phyloP scores from a whole-genome alignment of 1,284 basidiomycete genomes.

The Malassezia pachydermatis region DNA sequence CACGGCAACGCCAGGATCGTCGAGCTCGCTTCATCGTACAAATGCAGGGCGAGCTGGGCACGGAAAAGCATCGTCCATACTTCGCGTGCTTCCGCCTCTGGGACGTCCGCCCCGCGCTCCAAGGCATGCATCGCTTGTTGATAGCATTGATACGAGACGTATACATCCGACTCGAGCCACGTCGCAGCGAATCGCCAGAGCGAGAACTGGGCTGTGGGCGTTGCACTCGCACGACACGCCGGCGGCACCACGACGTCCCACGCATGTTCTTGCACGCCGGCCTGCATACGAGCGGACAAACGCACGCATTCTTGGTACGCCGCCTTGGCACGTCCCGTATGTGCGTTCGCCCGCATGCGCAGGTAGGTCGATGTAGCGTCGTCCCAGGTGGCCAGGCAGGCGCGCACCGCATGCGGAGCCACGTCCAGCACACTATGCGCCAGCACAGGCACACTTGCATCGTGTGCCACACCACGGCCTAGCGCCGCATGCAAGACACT shows the following conservation, averaged over 20 bases:
- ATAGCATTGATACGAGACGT: constrained; percentile 24
- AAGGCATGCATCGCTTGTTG: constrained; percentile 24
- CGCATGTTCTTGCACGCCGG: not conserved
- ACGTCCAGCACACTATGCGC: not conserved
- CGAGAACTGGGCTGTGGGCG: constrained; percentile 10
- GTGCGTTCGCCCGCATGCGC: constrained; percentile 5
- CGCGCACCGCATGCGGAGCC: not conserved
- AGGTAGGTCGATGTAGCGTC: constrained; percentile 4
- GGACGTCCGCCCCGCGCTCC: constrained; percentile 16
- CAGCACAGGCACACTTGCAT: not conserved
- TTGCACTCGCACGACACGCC: too few relatives aligned
- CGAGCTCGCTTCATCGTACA: constrained; percentile 29
- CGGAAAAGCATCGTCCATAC: constrained; percentile 38
- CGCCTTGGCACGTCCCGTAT: not conserved
- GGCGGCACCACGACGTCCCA: not conserved
- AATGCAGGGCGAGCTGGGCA: constrained; percentile 28
- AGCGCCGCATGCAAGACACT: not conserved
- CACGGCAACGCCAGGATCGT: constrained; percentile 31
- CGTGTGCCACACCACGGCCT: not conserved
- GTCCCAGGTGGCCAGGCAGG: not conserved
- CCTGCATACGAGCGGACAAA: not conserved
- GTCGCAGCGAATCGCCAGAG: constrained; percentile 23
- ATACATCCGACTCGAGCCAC: constrained; percentile 24
- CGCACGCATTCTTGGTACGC: not conserved
- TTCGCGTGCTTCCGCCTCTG: constrained; percentile 18